phyloP scores from a whole-genome alignment of 352 stramenopile species.

The Pythium aristosporum region DNA sequence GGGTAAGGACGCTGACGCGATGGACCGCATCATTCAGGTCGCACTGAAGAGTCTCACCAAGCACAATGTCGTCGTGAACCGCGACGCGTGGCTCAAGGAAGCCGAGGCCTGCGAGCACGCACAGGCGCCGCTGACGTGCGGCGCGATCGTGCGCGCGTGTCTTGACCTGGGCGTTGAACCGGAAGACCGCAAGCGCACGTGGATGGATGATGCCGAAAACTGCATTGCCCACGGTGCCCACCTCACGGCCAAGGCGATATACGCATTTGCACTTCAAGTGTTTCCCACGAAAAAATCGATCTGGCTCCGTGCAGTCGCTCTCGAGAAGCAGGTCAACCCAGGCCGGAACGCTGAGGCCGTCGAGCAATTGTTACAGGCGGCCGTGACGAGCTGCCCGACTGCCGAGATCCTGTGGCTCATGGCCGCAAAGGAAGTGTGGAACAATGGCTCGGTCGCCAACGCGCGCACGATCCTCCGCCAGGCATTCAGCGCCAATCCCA shows the following conservation, averaged over 20 bases:
- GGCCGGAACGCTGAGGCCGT: slow-evolving; percentile 72
- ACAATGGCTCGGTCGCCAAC: slow-evolving; percentile 90
- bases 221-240: slow-evolving; percentile 82
- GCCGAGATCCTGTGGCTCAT: slow-evolving; percentile 98
- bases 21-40: slow-evolving; percentile 83
- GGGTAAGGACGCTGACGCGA: slow-evolving; percentile 81
- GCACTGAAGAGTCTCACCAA: slow-evolving; percentile 88
- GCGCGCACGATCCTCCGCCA: slow-evolving; percentile 94
- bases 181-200: slow-evolving; percentile 96
- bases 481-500: slow-evolving; percentile 96
- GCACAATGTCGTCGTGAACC: slow-evolving; percentile 92
- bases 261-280: slow-evolving; percentile 88
- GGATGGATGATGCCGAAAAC: slow-evolving; percentile 96
- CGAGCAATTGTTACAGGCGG: slow-evolving; percentile 89
- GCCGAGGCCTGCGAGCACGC: slow-evolving; percentile 93
- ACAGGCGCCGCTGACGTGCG: slow-evolving; percentile 91
- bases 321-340: slow-evolving; percentile 95
- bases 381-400: slow-evolving; percentile 91
- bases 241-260: slow-evolving; percentile 94
- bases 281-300: slow-evolving; percentile 93
- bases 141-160: slow-evolving; percentile 93
- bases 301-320: slow-evolving; percentile 94
- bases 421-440: slow-evolving; percentile 97
- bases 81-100: slow-evolving; percentile 96
- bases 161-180: slow-evolving; percentile 95